phyloP scores from a whole-genome alignment of 2,329 filamentous ascomycete species.

The Alternaria panax region DNA sequence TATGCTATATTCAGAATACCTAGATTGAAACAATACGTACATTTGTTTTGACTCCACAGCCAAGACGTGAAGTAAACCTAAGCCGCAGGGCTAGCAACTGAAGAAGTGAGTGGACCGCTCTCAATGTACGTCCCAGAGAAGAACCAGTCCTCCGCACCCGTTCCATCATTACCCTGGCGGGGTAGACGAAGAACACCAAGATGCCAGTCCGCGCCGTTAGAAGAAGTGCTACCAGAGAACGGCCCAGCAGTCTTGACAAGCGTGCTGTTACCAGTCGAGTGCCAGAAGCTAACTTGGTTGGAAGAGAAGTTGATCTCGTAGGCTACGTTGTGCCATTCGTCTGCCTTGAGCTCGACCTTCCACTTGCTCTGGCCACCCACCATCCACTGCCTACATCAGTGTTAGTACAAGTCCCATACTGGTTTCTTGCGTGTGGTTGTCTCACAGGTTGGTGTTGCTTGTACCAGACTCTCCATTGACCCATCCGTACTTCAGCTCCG shows the following conservation, averaged over 20 bases:
- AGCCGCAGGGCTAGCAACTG: slow-evolving; percentile 36
- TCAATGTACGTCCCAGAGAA: slow-evolving; percentile 77
- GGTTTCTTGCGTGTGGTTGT: neutral
- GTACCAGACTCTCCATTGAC: slow-evolving; percentile 59
- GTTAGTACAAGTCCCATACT: neutral
- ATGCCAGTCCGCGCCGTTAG: slow-evolving; percentile 76
- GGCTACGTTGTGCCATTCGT: slow-evolving; percentile 77
- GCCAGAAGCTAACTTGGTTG: slow-evolving; percentile 71
- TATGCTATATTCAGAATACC: slow-evolving; percentile 1
- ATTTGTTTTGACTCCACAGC: neutral
- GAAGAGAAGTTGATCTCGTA: slow-evolving; percentile 75
- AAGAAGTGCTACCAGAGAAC: slow-evolving; percentile 66
- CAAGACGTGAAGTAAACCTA: neutral
- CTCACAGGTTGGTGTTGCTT: slow-evolving; percentile 59
- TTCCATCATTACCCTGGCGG: slow-evolving; percentile 61
- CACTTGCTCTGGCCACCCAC: slow-evolving; percentile 68
- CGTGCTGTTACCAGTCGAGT: slow-evolving; percentile 67
- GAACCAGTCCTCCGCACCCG: slow-evolving; percentile 69
- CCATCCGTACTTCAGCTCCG: slow-evolving; percentile 75
- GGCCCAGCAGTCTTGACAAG: slow-evolving; percentile 67
- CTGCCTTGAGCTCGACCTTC: slow-evolving; percentile 67
- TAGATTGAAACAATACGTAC: neutral
- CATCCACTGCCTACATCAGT: slow-evolving; percentile 62
- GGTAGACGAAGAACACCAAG: slow-evolving; percentile 73
- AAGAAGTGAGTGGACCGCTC: slow-evolving; percentile 56